Evolutionary conservation across 495 filamentous ascomycete species (phyloP), one percentile per base, ranked within the genome.

Genomic region (Collariella sp.): DNA sequence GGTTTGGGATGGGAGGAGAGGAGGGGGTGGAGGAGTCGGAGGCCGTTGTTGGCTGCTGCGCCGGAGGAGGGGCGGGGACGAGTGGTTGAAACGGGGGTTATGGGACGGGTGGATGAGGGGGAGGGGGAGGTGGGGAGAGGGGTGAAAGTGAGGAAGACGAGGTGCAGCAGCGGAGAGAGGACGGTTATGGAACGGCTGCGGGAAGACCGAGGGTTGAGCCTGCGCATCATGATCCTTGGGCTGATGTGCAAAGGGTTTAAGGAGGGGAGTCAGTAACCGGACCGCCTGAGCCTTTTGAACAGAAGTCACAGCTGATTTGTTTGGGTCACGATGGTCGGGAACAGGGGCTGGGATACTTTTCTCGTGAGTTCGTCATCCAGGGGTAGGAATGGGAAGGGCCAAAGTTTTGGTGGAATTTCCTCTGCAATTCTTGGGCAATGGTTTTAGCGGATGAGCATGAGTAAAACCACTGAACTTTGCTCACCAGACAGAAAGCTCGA

Each of bases 81-180:
- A 1, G 5, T 36, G 10, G 34, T 34, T 22, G 3, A 24, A 46
- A 0, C 7, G 0, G 51, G 39, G 19, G 50, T 38, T 22, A 53
- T 41, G 42, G 47, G 33, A 7, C 15, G n/a, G 57, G 79, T 9
- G 29, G 13, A 7, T 76, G 44, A 79, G 70, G n/a, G 79, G 5
- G 79, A 67, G 15, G 82, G 67, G 3, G 82, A 83, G 19, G 79
- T 76, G 24, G 86, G 60, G 42, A 81, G 64, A 20, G 74, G 73
- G 9, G 72, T 71, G 48, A 83, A 58, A 42, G 77, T 67, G 39
- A 75, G 72, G 23, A 75, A 34, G 22, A 41, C 72, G 39, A 77
- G 46, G 31, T 72, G 59, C 50, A 72, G 64, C 36, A 70, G 38
- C 42, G 67, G 65, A 24, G 71, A 69, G 12, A 71, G 66, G 44